A percentile compares a stretch with the other conserved stretches of the same genome.
Evolutionary conservation across 1,139 yeast genomes (phyloP).

Genomic region (Meyerozyma athensensis): DNA sequence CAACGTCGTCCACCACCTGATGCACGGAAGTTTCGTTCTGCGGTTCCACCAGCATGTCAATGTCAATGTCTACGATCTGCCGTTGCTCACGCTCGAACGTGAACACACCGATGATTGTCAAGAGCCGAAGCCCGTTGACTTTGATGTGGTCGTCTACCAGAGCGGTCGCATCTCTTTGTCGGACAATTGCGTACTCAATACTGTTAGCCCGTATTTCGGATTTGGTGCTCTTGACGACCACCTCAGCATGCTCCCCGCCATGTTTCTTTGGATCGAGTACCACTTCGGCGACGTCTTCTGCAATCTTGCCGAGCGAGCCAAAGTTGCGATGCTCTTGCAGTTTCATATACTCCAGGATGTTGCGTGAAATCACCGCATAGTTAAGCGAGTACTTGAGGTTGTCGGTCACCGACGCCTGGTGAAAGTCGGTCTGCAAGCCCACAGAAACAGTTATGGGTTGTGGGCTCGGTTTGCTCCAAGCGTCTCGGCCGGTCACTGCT

Average conservation of each 20-base stretch:
- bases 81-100: constrained; percentile 79
- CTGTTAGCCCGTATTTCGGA: constrained; percentile 55
- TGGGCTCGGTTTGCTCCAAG: constrained; percentile 66
- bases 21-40: constrained; percentile 30
- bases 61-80: constrained; percentile 67
- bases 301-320: constrained; percentile 53
- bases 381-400: constrained; percentile 77
- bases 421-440: constrained; percentile 62
- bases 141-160: constrained; percentile 34
- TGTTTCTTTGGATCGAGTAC: constrained; percentile 46
- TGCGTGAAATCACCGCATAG: constrained; percentile 77
- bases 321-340: constrained; percentile 42
- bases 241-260: constrained; percentile 48
- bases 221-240: constrained; percentile 45
- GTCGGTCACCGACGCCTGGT: constrained; percentile 67
- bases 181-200: constrained; percentile 32
- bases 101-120: constrained; percentile 86
- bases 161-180: constrained; percentile 19
- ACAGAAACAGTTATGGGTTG: constrained; percentile 66
- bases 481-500: constrained; percentile 70
- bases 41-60: constrained; percentile 41
- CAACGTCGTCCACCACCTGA: constrained; percentile 41
- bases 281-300: constrained; percentile 44
- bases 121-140: constrained; percentile 51
- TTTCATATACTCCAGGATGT: constrained; percentile 50